Percentiles rank a stretch among this genome's conserved stretches.
Conservation (phyloP, 768 basidiomycete genomes). For the Tephrocybe rancida region DNA sequence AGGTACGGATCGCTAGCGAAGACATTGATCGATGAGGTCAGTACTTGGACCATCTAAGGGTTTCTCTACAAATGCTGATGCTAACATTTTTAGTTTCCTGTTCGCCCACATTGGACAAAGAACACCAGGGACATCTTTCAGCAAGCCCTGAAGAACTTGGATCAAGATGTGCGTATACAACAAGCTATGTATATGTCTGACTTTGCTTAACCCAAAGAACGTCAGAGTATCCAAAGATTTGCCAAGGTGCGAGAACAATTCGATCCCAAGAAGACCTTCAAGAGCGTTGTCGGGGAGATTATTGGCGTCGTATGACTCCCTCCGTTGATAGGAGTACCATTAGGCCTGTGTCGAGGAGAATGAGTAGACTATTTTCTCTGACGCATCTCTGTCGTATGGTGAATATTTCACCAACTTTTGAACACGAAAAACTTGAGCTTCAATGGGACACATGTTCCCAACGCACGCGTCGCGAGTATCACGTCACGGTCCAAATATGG, state of each 20-base stretch:
- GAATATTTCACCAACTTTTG: too few relatives aligned
- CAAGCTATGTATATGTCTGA: constrained; percentile 1
- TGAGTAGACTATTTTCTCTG: too few relatives aligned
- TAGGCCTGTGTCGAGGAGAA: too few relatives aligned
- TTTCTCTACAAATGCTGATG: background rate
- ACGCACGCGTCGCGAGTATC: background rate
- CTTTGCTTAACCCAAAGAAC: background rate
- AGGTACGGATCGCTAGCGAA: constrained; percentile 22
- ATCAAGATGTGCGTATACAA: constrained; percentile 28
- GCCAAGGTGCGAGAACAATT: constrained; percentile 31
- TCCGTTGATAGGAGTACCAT: too few relatives aligned
- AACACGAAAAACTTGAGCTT: too few relatives aligned
- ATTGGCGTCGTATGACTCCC: constrained; percentile 33
- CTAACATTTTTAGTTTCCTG: constrained; percentile 29
- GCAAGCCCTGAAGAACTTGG: constrained; percentile 32
- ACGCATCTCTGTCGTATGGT: too few relatives aligned
- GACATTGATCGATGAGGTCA: constrained; percentile 34
- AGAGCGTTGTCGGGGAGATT: constrained; percentile 36
- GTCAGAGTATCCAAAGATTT: constrained; percentile 31
- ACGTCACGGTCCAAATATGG: background rate
- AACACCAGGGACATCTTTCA: constrained; percentile 31
- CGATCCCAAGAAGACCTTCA: constrained; percentile 35
- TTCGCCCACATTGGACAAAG: constrained; percentile 40
- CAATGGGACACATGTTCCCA: too few relatives aligned
- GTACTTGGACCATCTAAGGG: background rate